A percentile compares a stretch with the other conserved stretches of the same genome.
These are phyloP conservation scores for Bothriochloa decipiens DNA, from an alignment of 176 grass and related monocot genomes.

Conservation along the genomic window DNA sequence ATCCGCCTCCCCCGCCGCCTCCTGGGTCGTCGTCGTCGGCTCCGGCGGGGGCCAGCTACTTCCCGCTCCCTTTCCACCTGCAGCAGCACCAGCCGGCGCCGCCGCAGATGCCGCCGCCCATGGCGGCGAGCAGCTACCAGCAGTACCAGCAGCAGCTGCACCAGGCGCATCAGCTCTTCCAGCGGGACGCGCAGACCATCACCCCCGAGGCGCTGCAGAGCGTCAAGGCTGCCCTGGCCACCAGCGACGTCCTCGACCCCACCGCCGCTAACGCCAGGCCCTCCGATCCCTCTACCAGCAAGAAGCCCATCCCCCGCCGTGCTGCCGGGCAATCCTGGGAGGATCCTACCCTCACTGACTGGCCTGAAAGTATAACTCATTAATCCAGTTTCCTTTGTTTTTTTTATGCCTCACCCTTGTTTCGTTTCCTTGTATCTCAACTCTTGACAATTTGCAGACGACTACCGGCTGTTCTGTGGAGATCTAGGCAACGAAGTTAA, in stretches of 20 bases:
- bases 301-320: slow-evolving; percentile 79
- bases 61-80: slow-evolving; percentile 92
- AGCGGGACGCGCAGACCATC: slow-evolving; percentile 91
- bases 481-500: slow-evolving; percentile 99
- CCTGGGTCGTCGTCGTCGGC: slow-evolving; percentile 33
- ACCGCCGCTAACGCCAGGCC: slow-evolving; percentile 46
- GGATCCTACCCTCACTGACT: slow-evolving; percentile 88
- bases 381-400: neutral
- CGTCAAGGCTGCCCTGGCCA: slow-evolving; percentile 93
- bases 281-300: slow-evolving; percentile 54
- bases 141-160: slow-evolving; percentile 77
- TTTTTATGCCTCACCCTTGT: neutral
- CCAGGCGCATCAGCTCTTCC: slow-evolving; percentile 92
- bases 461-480: slow-evolving; percentile 91
- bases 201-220: slow-evolving; percentile 93
- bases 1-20: slow-evolving; percentile 39
- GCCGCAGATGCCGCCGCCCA: slow-evolving; percentile 29
- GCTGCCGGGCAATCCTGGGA: slow-evolving; percentile 86
- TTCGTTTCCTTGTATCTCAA: neutral
- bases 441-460: slow-evolving; percentile 56
- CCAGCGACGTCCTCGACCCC: slow-evolving; percentile 71
- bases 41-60: slow-evolving; percentile 47
- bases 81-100: slow-evolving; percentile 51
- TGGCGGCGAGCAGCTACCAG: slow-evolving; percentile 28
- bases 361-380: slow-evolving; percentile 75